Conservation (phyloP, 2,329 filamentous ascomycete genomes). For the Ophiostoma australiae region DNA sequence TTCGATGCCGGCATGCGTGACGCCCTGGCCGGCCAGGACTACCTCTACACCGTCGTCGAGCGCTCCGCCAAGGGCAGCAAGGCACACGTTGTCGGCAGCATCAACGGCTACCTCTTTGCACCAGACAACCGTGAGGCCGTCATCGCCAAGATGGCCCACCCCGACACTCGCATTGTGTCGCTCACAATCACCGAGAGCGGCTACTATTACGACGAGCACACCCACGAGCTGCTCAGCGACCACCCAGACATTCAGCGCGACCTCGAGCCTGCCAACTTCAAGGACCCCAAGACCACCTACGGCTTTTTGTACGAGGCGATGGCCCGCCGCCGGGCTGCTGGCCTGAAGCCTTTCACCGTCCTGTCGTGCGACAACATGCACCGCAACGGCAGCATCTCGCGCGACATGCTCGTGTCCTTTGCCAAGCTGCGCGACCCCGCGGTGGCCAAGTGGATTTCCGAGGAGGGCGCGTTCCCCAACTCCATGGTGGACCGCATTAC, state of each 20-base stretch:
- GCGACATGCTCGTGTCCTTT: slow-evolving; percentile 48
- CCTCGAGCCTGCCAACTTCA: slow-evolving; percentile 43
- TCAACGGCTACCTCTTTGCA: slow-evolving; percentile 49
- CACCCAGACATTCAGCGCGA: slow-evolving; percentile 48
- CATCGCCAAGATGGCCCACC: slow-evolving; percentile 51
- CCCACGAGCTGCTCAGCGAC: slow-evolving; percentile 47
- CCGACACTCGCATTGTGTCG: slow-evolving; percentile 51
- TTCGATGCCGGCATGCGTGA: slow-evolving; percentile 50
- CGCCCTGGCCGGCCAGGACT: slow-evolving; percentile 44
- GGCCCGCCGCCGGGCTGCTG: slow-evolving; percentile 41
- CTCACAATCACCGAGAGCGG: slow-evolving; percentile 53
- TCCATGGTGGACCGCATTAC: slow-evolving; percentile 54
- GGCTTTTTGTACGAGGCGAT: slow-evolving; percentile 51
- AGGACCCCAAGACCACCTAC: slow-evolving; percentile 44
- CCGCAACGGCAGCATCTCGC: slow-evolving; percentile 51
- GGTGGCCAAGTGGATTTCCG: slow-evolving; percentile 46
- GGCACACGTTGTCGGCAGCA: slow-evolving; percentile 47
- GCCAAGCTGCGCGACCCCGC: slow-evolving; percentile 44
- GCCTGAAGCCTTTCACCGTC: slow-evolving; percentile 50
- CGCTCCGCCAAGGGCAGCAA: slow-evolving; percentile 48
- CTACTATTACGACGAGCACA: slow-evolving; percentile 56
- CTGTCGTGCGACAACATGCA: slow-evolving; percentile 55
- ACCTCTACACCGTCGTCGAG: slow-evolving; percentile 51
- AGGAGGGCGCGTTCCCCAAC: slow-evolving; percentile 49
- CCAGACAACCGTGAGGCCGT: slow-evolving; percentile 49